A percentile compares a stretch with the other conserved stretches of the same genome.
Evolutionary conservation across 805 yeast genomes (phyloP).

Genomic region (Kockiozyma suomiensis): DNA sequence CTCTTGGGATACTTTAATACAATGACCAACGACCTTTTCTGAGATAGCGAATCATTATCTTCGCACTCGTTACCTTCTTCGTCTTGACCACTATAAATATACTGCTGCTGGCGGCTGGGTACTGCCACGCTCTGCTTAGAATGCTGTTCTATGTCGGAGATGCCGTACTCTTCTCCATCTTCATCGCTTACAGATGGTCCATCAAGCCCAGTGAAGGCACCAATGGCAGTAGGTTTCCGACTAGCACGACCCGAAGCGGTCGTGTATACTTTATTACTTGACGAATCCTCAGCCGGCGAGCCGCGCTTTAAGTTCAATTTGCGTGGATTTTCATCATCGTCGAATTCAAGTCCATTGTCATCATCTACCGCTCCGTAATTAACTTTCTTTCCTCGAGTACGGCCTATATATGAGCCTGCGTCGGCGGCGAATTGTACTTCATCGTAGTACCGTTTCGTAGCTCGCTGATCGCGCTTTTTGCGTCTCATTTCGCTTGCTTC

Average conservation of each 20-base stretch:
- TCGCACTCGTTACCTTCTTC: constrained; percentile 16
- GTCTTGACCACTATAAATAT: constrained; percentile 5
- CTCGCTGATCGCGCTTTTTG: constrained; percentile 10
- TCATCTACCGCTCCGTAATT: constrained; percentile 34
- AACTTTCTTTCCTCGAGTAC: constrained; percentile 41
- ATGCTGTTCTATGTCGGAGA: too few relatives aligned
- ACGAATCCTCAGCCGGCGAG: constrained; percentile 15
- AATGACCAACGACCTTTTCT: neutral
- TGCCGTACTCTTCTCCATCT: too few relatives aligned
- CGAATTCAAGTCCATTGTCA: constrained; percentile 21
- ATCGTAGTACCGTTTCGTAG: constrained; percentile 16
- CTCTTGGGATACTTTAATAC: constrained; percentile 8
- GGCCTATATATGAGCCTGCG: constrained; percentile 40
- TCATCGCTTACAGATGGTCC: neutral
- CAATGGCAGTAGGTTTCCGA: constrained; percentile 16
- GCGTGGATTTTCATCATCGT: constrained; percentile 1
- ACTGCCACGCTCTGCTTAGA: too few relatives aligned
- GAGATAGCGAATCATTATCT: constrained; percentile 4
- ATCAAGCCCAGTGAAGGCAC: constrained; percentile 3
- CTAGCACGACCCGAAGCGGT: constrained; percentile 31
- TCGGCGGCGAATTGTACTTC: constrained; percentile 29
- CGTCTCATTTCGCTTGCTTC: constrained; percentile 32
- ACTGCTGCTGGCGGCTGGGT: neutral
- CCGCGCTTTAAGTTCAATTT: constrained; percentile 1
- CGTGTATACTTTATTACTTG: constrained; percentile 16